A percentile compares a stretch with the other conserved stretches of the same genome.
Evolutionary conservation across 306 rosid species (phyloP).

Genomic region (Biancaea sappan): DNA sequence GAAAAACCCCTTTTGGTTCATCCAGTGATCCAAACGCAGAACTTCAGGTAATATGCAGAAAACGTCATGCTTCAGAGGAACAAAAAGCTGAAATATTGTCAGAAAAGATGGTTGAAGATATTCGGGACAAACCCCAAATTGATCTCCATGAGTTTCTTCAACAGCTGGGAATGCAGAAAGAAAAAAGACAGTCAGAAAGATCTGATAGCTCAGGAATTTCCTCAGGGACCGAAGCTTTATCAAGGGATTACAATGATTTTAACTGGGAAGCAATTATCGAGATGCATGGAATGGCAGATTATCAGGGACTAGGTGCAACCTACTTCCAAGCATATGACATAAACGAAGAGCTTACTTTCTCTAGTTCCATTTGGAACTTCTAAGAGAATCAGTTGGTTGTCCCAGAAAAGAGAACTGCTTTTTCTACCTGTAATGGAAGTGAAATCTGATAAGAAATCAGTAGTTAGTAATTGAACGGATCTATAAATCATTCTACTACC

Average conservation of each 20-base stretch:
- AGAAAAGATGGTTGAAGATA: slow-evolving; percentile 36
- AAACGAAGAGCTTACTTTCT: slow-evolving; percentile 60
- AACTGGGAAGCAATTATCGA: slow-evolving; percentile 82
- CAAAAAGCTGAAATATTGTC: slow-evolving; percentile 37
- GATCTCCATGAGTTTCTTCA: slow-evolving; percentile 96
- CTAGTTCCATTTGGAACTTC: slow-evolving; percentile 78
- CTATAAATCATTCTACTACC: slow-evolving; percentile 35
- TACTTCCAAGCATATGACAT: slow-evolving; percentile 52
- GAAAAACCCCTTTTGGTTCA: slow-evolving; percentile 45
- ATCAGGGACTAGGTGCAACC: slow-evolving; percentile 49
- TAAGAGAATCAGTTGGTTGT: slow-evolving; percentile 36
- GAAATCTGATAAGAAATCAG: slow-evolving; percentile 14
- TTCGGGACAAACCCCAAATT: slow-evolving; percentile 81
- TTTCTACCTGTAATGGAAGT: slow-evolving; percentile 20
- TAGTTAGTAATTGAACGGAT: slow-evolving; percentile 21
- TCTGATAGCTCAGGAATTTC: slow-evolving; percentile 43
- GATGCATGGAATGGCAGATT: slow-evolving; percentile 57
- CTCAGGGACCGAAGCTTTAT: slow-evolving; percentile 45
- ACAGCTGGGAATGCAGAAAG: slow-evolving; percentile 76
- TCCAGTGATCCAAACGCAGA: slow-evolving; percentile 46
- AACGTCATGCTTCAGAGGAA: slow-evolving; percentile 31
- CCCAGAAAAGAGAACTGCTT: slow-evolving; percentile 22
- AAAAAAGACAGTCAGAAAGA: slow-evolving; percentile 44
- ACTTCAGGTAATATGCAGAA: slow-evolving; percentile 19
- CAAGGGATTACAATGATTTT: slow-evolving; percentile 41